Percentiles rank a stretch among this genome's conserved stretches.
Conservation (phyloP, 495 filamentous ascomycete species). For the Coniosporium apollinis region DNA sequence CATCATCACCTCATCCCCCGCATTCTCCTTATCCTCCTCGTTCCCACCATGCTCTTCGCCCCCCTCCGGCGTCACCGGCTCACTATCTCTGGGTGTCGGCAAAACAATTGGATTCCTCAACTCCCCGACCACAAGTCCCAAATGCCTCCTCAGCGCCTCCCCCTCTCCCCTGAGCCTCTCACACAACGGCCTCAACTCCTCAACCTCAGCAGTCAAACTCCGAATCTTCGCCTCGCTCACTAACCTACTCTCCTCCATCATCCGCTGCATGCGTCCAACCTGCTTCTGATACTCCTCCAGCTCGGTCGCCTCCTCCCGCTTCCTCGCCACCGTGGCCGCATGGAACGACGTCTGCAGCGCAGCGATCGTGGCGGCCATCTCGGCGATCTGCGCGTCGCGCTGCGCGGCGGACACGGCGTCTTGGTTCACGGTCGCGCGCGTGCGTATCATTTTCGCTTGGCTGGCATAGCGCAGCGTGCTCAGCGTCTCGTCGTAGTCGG, state of each 20-base stretch:
- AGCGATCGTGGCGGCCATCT: slow-evolving; percentile 89
- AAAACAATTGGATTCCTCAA: slow-evolving; percentile 75
- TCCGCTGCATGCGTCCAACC: slow-evolving; percentile 69
- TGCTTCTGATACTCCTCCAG: slow-evolving; percentile 84
- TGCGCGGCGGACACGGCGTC: slow-evolving; percentile 73
- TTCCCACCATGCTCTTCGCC: slow-evolving; percentile 16
- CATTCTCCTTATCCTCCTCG: slow-evolving; percentile 17
- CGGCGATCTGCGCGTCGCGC: slow-evolving; percentile 79
- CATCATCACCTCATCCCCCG: slow-evolving; percentile 24
- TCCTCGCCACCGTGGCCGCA: slow-evolving; percentile 29
- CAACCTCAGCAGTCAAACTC: slow-evolving; percentile 54
- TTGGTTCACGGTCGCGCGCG: slow-evolving; percentile 90
- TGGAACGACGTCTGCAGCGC: slow-evolving; percentile 55
- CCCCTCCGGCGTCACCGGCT: slow-evolving; percentile 1
- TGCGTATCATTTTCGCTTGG: slow-evolving; percentile 94
- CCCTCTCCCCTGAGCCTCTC: slow-evolving; percentile 63
- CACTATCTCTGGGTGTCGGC: slow-evolving; percentile 16
- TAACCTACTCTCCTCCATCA: slow-evolving; percentile 83
- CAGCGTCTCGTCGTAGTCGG: slow-evolving; percentile 93
- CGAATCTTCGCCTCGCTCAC: slow-evolving; percentile 85
- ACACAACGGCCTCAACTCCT: slow-evolving; percentile 21
- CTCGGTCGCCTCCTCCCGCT: slow-evolving; percentile 42
- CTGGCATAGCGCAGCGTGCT: slow-evolving; percentile 93
- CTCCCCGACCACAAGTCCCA: slow-evolving; percentile 72
- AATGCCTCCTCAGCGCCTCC: slow-evolving; percentile 68